Evolutionary conservation across 1,284 basidiomycete species (phyloP).

Genomic region (Phellinidium pouzarii): DNA sequence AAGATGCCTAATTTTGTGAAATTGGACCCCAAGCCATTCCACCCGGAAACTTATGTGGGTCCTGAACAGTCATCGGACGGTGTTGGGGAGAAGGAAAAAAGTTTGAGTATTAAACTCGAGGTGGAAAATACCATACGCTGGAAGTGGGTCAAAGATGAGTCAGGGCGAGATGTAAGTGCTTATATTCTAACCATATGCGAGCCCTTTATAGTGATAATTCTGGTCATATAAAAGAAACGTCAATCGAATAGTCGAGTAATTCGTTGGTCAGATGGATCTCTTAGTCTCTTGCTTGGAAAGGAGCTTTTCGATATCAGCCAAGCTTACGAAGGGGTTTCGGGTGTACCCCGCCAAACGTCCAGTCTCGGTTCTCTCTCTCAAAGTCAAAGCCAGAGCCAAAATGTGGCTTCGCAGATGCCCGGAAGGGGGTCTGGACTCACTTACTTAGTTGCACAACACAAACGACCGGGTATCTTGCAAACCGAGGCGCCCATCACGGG

Average conservation of each 20-base stretch:
- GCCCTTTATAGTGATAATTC: slow-evolving; percentile 3
- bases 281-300: slow-evolving; percentile 82
- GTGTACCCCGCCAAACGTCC: slow-evolving; percentile 46
- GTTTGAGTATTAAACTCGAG: slow-evolving; percentile 75
- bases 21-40: slow-evolving; percentile 77
- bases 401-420: slow-evolving; percentile 17
- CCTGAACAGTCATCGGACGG: slow-evolving; percentile 56
- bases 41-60: slow-evolving; percentile 72
- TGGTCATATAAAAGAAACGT: slow-evolving; percentile 41
- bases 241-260: slow-evolving; percentile 86
- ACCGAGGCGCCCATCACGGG: slow-evolving; percentile 80
- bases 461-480: slow-evolving; percentile 78
- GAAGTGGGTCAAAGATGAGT: slow-evolving; percentile 73
- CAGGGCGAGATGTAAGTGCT: slow-evolving; percentile 59
- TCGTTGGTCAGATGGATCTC: slow-evolving; percentile 86
- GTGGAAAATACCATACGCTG: slow-evolving; percentile 89
- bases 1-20: slow-evolving; percentile 80
- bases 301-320: slow-evolving; percentile 86
- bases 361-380: slow-evolving; percentile 29
- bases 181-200: slow-evolving; percentile 6
- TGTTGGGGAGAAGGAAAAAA: slow-evolving; percentile 59
- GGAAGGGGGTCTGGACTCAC: slow-evolving; percentile 59
- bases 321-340: slow-evolving; percentile 65
- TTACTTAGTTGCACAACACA: slow-evolving; percentile 88
- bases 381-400: slow-evolving; percentile 32